Evolutionary conservation across 2,329 filamentous ascomycete species (phyloP).

Genomic region (Metarhizium brunneum): DNA sequence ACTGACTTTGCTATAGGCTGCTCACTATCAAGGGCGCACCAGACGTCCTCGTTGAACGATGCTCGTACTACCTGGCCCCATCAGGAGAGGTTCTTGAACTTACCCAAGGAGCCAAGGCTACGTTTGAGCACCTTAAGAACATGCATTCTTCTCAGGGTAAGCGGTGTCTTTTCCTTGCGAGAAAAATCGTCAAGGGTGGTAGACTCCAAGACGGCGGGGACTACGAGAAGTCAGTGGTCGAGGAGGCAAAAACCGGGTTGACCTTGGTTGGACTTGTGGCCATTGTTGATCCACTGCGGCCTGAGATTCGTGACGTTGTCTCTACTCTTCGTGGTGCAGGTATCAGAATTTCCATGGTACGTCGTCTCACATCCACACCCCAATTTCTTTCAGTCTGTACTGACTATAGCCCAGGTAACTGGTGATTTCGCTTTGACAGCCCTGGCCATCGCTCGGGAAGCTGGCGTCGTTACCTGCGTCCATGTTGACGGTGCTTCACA

Average conservation of each 20-base stretch:
- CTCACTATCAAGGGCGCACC: constrained; percentile 74
- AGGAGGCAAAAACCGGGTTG: constrained; percentile 46
- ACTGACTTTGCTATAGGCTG: constrained; percentile 25
- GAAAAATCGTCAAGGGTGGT: constrained; percentile 41
- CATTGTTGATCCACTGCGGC: constrained; percentile 68
- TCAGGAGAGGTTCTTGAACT: constrained; percentile 46
- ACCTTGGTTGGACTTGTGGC: constrained; percentile 66
- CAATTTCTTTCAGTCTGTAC: not conserved
- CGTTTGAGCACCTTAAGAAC: constrained; percentile 54
- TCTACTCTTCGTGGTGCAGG: constrained; percentile 58
- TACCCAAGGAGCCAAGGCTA: constrained; percentile 30
- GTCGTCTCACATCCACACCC: not conserved
- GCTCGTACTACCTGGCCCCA: constrained; percentile 44
- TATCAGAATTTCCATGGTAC: constrained; percentile 68
- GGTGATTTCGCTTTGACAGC: constrained; percentile 71
- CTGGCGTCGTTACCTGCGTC: constrained; percentile 56
- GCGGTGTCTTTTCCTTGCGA: constrained; percentile 57
- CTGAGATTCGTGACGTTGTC: constrained; percentile 60
- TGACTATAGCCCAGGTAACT: constrained; percentile 41
- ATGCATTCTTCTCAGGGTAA: constrained; percentile 60
- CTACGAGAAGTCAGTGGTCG: constrained; percentile 45
- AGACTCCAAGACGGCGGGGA: constrained; percentile 29
- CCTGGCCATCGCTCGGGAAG: constrained; percentile 61
- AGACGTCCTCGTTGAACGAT: constrained; percentile 60
- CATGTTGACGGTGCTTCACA: constrained; percentile 44